Conservation (phyloP, 805 yeast genomes). For the Cyberlindnera americana region DNA sequence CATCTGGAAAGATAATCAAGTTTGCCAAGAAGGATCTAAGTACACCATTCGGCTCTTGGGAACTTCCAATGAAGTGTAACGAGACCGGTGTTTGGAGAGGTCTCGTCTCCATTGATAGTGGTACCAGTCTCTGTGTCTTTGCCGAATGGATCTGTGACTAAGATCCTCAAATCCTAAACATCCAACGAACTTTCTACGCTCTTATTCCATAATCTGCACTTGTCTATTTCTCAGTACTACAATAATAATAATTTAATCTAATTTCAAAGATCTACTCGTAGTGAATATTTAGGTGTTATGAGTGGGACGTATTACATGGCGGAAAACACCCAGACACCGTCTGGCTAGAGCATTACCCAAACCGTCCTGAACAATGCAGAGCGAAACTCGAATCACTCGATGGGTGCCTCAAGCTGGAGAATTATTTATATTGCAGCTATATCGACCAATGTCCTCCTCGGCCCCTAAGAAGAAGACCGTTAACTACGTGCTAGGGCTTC, state of each 20-base stretch:
- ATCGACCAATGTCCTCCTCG: too few species aligned
- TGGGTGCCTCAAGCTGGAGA: background rate
- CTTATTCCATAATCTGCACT: background rate
- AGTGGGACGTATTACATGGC: background rate
- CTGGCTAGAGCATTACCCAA: background rate
- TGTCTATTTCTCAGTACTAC: background rate
- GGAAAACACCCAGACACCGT: conserved; percentile 4
- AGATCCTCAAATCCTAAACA: too few species aligned
- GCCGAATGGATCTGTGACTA: conserved; percentile 77
- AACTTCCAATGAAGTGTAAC: conserved; percentile 52
- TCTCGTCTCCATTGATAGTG: conserved; percentile 72
- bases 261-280: background rate
- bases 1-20: conserved; percentile 73
- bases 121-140: conserved; percentile 79
- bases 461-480: conserved; percentile 3
- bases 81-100: conserved; percentile 85
- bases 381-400: background rate
- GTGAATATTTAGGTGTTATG: background rate
- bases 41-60: conserved; percentile 54
- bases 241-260: background rate
- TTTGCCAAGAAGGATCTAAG: conserved; percentile 47
- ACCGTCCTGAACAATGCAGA: conserved; percentile 3
- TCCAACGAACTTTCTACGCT: too few species aligned
- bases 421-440: too few species aligned
- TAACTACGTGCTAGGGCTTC: conserved; percentile 5